Evolutionary conservation across 371 early-diverging fungal genomes (phyloP), one percentile per base, ranked within the genome.

Genomic region (Homolaphlyctis polyrhiza): DNA sequence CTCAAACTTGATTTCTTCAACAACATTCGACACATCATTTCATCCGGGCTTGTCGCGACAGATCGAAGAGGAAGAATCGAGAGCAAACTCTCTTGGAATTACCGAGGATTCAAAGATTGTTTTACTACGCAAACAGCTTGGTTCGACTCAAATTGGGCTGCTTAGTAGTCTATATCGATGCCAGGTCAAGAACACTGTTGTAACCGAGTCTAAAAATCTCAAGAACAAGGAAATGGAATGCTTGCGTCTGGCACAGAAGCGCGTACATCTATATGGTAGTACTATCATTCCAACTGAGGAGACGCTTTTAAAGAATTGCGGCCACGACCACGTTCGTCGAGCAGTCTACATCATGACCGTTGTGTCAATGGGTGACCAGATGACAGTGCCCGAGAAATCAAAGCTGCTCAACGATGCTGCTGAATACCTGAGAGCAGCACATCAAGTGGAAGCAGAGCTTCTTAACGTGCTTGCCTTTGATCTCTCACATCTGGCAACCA

Each of bases 121-220:
- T 33, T 2, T 23, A 6, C 28, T 28, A 14, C 30, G 33, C 35
- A 36, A 35, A 28, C 27, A 35, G 25, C 23, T 39, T 35, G 52
- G 57, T 13, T 5, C 35, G 2, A 52, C 32, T 5, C 52, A 30
- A 27, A 63, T 71, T 8, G 60, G 61, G n/a, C 48, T 64, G 6
- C 58, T 63, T n/a, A 43, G 58, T 2, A 25, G 62, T 18, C 52
- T 73, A 32, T 69, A 69, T 43, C 66, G 77, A 11, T 70, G 72
- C 66, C 59, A 63, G 23, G 65, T 76, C 35, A 73, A 76, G 52
- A 27, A 35, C 25, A 1, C 23, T 8, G 57, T 52, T 21, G 25
- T 57, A 18, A 36, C 1, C 6, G 45, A 11, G 18, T 21, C 62
- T 4, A 13, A 3, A 11, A 35, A 48, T 25, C 58, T 59, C 25